phyloP scores from a whole-genome alignment of 2,329 filamentous ascomycete species.

The Phaeophleospora eucalypticola region DNA sequence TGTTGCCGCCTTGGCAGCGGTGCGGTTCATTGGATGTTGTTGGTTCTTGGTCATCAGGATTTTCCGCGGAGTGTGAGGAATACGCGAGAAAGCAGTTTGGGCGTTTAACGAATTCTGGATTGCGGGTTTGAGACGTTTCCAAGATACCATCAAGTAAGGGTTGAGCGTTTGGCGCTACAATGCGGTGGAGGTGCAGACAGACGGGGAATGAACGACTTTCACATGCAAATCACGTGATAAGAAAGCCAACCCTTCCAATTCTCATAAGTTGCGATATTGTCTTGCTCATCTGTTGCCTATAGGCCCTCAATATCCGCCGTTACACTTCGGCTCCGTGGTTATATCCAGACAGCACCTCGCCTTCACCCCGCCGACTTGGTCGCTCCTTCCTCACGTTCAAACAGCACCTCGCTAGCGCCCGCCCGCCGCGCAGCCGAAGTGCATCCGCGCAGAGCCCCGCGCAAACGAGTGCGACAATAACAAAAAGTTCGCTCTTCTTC shows the following conservation, averaged over 20 bases:
- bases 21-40: slow-evolving; percentile 81
- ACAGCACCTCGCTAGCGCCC: too few species aligned
- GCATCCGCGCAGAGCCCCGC: background rate
- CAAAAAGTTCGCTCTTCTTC: too few species aligned
- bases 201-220: background rate
- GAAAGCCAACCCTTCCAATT: background rate
- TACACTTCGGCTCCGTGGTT: too few species aligned
- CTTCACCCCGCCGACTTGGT: too few species aligned
- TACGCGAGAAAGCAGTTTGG: slow-evolving; percentile 5
- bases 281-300: too few species aligned
- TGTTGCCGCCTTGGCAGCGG: slow-evolving; percentile 75
- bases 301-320: too few species aligned
- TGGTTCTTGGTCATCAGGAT: slow-evolving; percentile 90
- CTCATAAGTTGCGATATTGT: background rate
- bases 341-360: background rate
- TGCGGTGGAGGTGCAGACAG: background rate
- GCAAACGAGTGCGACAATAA: background rate
- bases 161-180: slow-evolving; percentile 10
- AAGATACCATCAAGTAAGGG: slow-evolving; percentile 10
- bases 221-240: background rate
- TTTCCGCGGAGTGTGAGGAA: slow-evolving; percentile 57
- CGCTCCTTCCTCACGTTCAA: too few species aligned
- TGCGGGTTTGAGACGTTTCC: slow-evolving; percentile 5
- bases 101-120: slow-evolving; percentile 11
- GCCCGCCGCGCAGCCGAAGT: background rate